Evolutionary conservation across 352 stramenopile genomes (phyloP).

Genomic region (Globisporangium rhizosaccharum): DNA sequence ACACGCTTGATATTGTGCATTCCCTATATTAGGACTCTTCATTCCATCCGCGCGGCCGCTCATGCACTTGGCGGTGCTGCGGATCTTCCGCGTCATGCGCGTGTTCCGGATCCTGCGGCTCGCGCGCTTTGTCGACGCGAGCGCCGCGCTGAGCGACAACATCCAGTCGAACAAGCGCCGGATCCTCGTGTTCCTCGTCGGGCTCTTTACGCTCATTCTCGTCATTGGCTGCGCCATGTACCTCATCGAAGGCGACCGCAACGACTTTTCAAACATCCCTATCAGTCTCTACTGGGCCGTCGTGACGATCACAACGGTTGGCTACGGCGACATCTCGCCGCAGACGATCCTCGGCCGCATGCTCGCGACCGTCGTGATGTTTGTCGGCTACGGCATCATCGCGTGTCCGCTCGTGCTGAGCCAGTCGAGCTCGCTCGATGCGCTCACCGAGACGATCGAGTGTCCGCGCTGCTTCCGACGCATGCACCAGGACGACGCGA

Average conservation of each 20-base stretch:
- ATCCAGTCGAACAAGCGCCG: constrained; percentile 75
- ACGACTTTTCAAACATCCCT: constrained; percentile 68
- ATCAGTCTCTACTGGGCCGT: constrained; percentile 50
- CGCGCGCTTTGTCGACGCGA: constrained; percentile 66
- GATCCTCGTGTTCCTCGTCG: constrained; percentile 71
- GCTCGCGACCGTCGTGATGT: constrained; percentile 45
- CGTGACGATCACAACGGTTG: constrained; percentile 49
- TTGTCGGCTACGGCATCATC: constrained; percentile 43
- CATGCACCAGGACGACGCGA: constrained; percentile 44
- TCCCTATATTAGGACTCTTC: constrained; percentile 27
- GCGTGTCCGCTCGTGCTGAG: constrained; percentile 42
- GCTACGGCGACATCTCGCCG: constrained; percentile 47
- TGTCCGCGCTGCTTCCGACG: constrained; percentile 33
- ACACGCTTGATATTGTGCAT: neutral
- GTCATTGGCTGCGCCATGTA: constrained; percentile 84
- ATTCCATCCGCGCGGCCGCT: constrained; percentile 46
- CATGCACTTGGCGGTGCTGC: constrained; percentile 56
- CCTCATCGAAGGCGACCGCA: constrained; percentile 68
- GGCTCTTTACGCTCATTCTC: constrained; percentile 67
- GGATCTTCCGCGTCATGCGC: constrained; percentile 76
- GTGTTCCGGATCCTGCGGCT: constrained; percentile 74
- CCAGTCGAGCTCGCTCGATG: constrained; percentile 33
- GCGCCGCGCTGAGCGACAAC: constrained; percentile 61
- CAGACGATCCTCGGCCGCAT: constrained; percentile 39
- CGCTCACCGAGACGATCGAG: constrained; percentile 26